A percentile compares a stretch with the other conserved stretches of the same genome.
phyloP scores from a whole-genome alignment of 768 basidiomycete species.

The Pleurotus tuber-regium region DNA sequence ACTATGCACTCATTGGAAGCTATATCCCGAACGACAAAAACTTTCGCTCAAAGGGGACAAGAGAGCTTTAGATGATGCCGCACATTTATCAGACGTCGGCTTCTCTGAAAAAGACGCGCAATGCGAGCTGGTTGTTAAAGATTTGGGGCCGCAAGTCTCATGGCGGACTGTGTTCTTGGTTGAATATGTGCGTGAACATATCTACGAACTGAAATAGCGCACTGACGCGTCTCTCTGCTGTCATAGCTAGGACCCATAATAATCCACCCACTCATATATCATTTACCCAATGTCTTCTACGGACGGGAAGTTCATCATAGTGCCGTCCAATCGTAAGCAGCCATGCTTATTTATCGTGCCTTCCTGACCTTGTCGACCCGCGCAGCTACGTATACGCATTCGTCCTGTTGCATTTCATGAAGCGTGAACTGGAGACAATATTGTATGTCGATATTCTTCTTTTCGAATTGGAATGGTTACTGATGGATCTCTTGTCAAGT shows the following conservation, averaged over 20 bases:
- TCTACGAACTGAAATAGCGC: not conserved
- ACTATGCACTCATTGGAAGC: conserved; percentile 37
- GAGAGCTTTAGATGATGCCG: conserved; percentile 61
- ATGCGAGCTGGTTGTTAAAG: conserved; percentile 70
- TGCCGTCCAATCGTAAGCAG: conserved; percentile 65
- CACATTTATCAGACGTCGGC: conserved; percentile 55
- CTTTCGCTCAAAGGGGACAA: conserved; percentile 62
- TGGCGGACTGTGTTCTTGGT: conserved; percentile 88
- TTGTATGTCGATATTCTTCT: conserved; percentile 52
- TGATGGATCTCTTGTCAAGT: not conserved
- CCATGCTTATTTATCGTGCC: not conserved
- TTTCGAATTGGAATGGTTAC: not conserved
- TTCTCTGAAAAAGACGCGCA: conserved; percentile 47
- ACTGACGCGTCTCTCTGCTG: not conserved
- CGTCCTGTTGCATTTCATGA: conserved; percentile 83
- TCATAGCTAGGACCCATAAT: conserved; percentile 87
- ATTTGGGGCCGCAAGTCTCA: conserved; percentile 85
- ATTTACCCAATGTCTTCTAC: conserved; percentile 69
- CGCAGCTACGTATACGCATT: conserved; percentile 64
- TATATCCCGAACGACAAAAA: conserved; percentile 71
- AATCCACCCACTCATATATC: conserved; percentile 84
- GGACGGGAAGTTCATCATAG: conserved; percentile 71
- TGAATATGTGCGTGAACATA: conserved; percentile 78
- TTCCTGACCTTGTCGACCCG: conserved; percentile 8
- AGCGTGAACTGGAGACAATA: conserved; percentile 90